Percentiles rank a stretch among this genome's conserved stretches.
These are phyloP conservation scores for Hymenoscyphus fraxineus DNA, from an alignment of 2,329 filamentous ascomycete genomes.

Conservation along the genomic window DNA sequence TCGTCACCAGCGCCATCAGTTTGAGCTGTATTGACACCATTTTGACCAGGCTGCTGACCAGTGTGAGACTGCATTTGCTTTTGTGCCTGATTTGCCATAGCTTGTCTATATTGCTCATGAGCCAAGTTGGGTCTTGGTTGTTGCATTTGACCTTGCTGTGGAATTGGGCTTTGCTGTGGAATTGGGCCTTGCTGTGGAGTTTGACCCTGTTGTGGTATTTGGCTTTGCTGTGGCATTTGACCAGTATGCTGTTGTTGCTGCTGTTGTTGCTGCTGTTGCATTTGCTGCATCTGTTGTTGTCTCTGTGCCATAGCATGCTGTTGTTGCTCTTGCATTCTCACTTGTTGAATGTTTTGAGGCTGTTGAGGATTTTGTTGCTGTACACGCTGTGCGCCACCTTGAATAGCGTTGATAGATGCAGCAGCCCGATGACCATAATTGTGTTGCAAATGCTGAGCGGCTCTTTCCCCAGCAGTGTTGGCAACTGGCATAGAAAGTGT, in stretches of 20 bases:
- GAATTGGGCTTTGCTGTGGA: conserved; percentile 7
- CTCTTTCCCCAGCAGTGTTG: conserved; percentile 49
- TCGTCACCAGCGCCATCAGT: conserved; percentile 69
- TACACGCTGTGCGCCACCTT: conserved; percentile 30
- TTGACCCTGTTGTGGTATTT: conserved; percentile 9
- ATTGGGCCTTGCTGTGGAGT: conserved; percentile 16
- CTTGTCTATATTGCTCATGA: conserved; percentile 29
- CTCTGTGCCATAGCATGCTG: conserved; percentile 6
- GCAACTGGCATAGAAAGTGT: conserved; percentile 32
- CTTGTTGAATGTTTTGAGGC: conserved; percentile 13
- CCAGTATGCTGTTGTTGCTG: conserved; percentile 31
- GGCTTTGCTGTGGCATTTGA: conserved; percentile 7
- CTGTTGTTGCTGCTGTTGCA: conserved; percentile 34
- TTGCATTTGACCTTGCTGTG: conserved; percentile 19
- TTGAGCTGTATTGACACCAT: conserved; percentile 53
- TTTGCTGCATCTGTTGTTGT: conserved; percentile 21
- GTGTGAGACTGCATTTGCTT: conserved; percentile 5
- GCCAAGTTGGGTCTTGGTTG: conserved; percentile 14
- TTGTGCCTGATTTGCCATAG: conserved; percentile 32
- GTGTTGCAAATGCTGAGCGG: conserved; percentile 52
- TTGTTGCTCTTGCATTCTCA: conserved; percentile 12
- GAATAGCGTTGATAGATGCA: conserved; percentile 62
- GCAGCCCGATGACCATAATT: conserved; percentile 62
- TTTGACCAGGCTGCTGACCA: conserved; percentile 31
- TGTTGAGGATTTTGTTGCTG: conserved; percentile 28